Conservation (phyloP, 148 eudicot species). For the Rhododendron molle region DNA sequence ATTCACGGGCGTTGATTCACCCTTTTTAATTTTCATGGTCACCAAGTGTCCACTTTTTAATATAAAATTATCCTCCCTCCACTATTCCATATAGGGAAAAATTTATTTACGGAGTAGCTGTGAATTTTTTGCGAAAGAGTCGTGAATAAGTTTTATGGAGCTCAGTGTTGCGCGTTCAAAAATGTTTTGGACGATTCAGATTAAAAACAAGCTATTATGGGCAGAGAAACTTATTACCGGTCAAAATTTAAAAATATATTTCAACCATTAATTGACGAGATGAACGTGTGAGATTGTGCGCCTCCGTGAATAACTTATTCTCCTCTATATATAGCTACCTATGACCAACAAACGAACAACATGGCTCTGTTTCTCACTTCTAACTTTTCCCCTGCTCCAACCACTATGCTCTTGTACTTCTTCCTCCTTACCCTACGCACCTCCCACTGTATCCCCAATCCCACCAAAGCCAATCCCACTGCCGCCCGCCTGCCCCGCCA, state of each 20-base stretch:
- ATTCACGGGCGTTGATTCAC: slow-evolving; percentile 9
- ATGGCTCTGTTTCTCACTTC: slow-evolving; percentile 20
- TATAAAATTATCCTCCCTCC: neutral
- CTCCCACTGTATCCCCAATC: slow-evolving; percentile 11
- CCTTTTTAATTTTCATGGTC: neutral
- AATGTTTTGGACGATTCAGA: too few relatives aligned
- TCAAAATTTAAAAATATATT: too few relatives aligned
- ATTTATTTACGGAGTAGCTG: too few relatives aligned
- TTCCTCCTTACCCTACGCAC: slow-evolving; percentile 14
- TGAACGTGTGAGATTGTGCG: too few relatives aligned
- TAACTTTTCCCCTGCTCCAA: slow-evolving; percentile 14
- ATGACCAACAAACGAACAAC: neutral
- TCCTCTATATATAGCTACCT: neutral
- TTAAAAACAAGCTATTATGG: too few relatives aligned
- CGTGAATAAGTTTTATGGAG: too few relatives aligned
- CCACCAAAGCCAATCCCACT: neutral
- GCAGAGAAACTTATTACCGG: too few relatives aligned
- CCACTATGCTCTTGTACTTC: slow-evolving; percentile 2
- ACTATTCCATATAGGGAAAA: too few relatives aligned
- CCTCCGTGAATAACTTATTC: too few relatives aligned
- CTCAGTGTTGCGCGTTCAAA: too few relatives aligned
- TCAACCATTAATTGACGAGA: too few relatives aligned
- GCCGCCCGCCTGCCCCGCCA: slow-evolving; percentile 23
- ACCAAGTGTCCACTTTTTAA: neutral
- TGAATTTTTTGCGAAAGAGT: too few relatives aligned